phyloP scores from a whole-genome alignment of 164 flowering plant species.

The Liriodendron chinense region DNA sequence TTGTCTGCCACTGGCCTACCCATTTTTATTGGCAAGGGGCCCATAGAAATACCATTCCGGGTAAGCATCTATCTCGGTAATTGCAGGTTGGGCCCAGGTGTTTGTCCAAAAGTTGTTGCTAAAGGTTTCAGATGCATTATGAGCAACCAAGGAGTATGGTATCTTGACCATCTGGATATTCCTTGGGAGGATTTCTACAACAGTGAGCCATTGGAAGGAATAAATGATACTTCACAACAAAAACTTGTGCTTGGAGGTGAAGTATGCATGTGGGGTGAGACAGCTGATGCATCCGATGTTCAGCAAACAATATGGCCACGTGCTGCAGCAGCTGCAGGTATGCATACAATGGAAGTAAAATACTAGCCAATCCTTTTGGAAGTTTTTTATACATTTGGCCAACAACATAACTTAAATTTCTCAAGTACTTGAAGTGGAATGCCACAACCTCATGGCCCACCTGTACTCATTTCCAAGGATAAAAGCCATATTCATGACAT shows the following conservation, averaged over 20 bases:
- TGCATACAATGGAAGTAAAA: neutral
- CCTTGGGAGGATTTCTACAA: slow-evolving; percentile 70
- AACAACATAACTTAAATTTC: too few species aligned
- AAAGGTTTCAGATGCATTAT: slow-evolving; percentile 85
- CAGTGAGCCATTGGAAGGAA: slow-evolving; percentile 84
- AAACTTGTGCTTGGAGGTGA: slow-evolving; percentile 90
- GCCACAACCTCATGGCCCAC: too few species aligned
- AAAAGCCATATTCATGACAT: too few species aligned
- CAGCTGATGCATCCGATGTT: slow-evolving; percentile 78
- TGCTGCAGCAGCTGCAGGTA: slow-evolving; percentile 99
- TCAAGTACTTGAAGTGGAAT: too few species aligned
- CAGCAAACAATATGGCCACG: slow-evolving; percentile 98
- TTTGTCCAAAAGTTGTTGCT: slow-evolving; percentile 84
- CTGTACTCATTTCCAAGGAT: too few species aligned
- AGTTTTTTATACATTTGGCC: too few species aligned
- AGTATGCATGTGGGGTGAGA: slow-evolving; percentile 99
- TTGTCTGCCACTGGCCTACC: neutral
- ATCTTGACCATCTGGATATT: slow-evolving; percentile 86
- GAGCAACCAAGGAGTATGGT: slow-evolving; percentile 94
- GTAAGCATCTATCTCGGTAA: neutral
- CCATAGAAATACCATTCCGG: neutral
- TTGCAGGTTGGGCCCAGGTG: slow-evolving; percentile 82
- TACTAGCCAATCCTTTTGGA: too few species aligned
- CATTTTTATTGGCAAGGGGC: neutral
- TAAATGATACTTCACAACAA: slow-evolving; percentile 48